phyloP scores from a whole-genome alignment of 768 basidiomycete species.

The Naematelia aurantialba region DNA sequence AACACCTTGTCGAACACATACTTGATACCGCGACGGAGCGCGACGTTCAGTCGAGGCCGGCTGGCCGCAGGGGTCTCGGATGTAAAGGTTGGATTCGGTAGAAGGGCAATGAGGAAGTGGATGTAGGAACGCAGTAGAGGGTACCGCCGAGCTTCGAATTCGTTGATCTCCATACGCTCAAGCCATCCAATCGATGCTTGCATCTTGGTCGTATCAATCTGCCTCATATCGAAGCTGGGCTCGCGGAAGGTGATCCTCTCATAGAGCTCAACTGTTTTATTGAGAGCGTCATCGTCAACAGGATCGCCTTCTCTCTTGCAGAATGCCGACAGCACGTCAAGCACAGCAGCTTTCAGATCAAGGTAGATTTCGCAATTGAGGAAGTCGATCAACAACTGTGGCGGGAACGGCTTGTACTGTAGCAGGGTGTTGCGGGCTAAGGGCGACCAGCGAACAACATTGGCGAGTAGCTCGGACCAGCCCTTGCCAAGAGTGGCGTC shows the following conservation, averaged over 20 bases:
- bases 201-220: slow-evolving; percentile 21
- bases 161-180: slow-evolving; percentile 81
- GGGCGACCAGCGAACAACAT: slow-evolving; percentile 33
- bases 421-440: slow-evolving; percentile 31
- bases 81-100: slow-evolving; percentile 49
- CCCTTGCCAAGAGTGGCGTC: slow-evolving; percentile 32
- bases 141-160: slow-evolving; percentile 71
- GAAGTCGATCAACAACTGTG: slow-evolving; percentile 38
- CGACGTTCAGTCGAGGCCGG: slow-evolving; percentile 60
- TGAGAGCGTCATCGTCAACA: slow-evolving; percentile 30
- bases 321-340: slow-evolving; percentile 39
- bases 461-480: slow-evolving; percentile 35
- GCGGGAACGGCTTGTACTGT: slow-evolving; percentile 33
- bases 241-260: slow-evolving; percentile 38
- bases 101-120: slow-evolving; percentile 70
- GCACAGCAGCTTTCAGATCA: slow-evolving; percentile 31
- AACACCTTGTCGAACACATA: slow-evolving; percentile 91
- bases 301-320: slow-evolving; percentile 30
- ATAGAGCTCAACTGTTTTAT: slow-evolving; percentile 30
- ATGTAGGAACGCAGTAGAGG: slow-evolving; percentile 87
- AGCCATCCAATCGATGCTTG: slow-evolving; percentile 51
- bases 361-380: slow-evolving; percentile 40
- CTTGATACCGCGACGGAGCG: slow-evolving; percentile 72
- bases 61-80: slow-evolving; percentile 50
- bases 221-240: slow-evolving; percentile 21